Base-by-base conservation (phyloP, 2,329 filamentous ascomycete species). In the Botrytis galanthina region DNA sequence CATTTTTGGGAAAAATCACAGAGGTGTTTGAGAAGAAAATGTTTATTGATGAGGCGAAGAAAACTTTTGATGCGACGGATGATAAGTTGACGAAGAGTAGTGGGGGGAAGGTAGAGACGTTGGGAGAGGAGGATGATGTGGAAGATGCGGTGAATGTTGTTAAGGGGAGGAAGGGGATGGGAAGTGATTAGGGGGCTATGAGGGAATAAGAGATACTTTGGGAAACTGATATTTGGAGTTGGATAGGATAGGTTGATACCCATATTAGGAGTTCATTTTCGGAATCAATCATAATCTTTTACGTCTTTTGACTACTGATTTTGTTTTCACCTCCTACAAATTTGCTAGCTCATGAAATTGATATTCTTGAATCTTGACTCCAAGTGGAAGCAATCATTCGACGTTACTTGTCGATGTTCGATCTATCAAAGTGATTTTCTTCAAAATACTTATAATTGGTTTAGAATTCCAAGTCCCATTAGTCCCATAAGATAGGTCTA, bases 21-120 rank as follows among this genome's bases (percentile, higher is more conserved):
- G 94, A 97, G 84, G 89, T 97, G 80, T 88, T 97, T 77, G 92
- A 93, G 83, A 95, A 95, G 86, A 94, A 97, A 78, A 91, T 91
- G 81, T 91, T 94, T 80, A 90, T 98, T 75, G 96, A 96, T 81
- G 89, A 92, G 79, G 92, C 93, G 70, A 87, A 94, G 75, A 94
- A 95, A 84, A 89, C 90, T 70, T 89, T 95, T 77, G 88, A 91
- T 79, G 89, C 89, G 70, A 91, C 91, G 77, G 90, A 91, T 80
- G 90, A 89, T 62, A 87, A 87, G 74, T 86, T 90, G 68, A 85
- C 87, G 80, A 87, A 86, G 81, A 86, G 87, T 44, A 85, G 84
- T 10, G 84, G 83, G 9, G 80, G 78, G 74, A 78, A 76, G 32
- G 86, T 88, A 77, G 85, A 88, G 81, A 86, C 86, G 75, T 76